phyloP scores from a whole-genome alignment of 2,329 filamentous ascomycete species.

The Alternaria longipes region DNA sequence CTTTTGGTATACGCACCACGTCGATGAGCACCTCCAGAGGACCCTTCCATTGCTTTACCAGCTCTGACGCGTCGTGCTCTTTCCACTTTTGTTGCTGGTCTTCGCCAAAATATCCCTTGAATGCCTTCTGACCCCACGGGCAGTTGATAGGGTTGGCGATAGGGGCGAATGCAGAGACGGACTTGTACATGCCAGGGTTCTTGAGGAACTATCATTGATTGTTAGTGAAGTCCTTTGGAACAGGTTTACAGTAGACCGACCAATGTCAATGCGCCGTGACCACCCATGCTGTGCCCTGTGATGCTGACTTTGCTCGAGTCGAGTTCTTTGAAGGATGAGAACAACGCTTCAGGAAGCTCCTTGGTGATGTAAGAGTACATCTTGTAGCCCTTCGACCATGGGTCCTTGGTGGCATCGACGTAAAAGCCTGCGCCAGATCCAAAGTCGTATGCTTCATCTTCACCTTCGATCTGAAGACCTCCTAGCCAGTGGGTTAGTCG shows the following conservation, averaged over 20 bases:
- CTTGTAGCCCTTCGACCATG: constrained; percentile 81
- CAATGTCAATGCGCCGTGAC: constrained; percentile 91
- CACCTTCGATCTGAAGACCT: constrained; percentile 80
- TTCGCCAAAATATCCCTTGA: constrained; percentile 86
- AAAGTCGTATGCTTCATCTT: constrained; percentile 91
- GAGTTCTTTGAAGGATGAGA: constrained; percentile 74
- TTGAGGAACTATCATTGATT: constrained; percentile 72
- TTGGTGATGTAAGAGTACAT: constrained; percentile 95
- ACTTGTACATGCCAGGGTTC: constrained; percentile 89
- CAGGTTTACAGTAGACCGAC: constrained; percentile 46
- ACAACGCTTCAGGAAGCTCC: constrained; percentile 84
- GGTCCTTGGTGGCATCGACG: constrained; percentile 80
- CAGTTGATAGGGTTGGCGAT: constrained; percentile 86
- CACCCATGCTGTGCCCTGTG: constrained; percentile 96
- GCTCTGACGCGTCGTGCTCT: constrained; percentile 89
- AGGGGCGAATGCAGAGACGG: constrained; percentile 88
- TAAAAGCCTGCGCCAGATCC: constrained; percentile 94
- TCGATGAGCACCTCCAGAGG: constrained; percentile 84
- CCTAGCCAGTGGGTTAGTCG: constrained; percentile 56
- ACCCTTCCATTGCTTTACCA: constrained; percentile 78
- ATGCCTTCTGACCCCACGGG: constrained; percentile 96
- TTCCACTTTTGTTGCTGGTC: constrained; percentile 79
- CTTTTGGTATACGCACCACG: constrained; percentile 67
- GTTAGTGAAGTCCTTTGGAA: constrained; percentile 11
- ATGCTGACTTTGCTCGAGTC: constrained; percentile 79